Evolutionary conservation across 768 basidiomycete genomes (phyloP).

Genomic region (Mycena metata): DNA sequence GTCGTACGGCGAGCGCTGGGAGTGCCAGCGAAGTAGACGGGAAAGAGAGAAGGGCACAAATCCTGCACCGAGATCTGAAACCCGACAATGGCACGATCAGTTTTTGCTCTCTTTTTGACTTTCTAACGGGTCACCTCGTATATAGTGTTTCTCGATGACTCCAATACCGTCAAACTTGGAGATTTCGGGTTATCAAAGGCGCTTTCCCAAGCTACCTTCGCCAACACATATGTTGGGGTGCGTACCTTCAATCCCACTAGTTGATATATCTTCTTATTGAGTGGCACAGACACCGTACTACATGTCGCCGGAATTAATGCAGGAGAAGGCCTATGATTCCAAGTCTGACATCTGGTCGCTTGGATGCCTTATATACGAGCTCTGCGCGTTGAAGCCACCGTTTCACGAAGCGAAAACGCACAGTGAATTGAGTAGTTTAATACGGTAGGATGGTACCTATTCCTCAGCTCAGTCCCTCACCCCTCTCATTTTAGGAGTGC

Average conservation of each 20-base stretch:
- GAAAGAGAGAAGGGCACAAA: constrained; percentile 74
- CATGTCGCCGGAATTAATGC: constrained; percentile 99
- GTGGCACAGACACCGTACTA: constrained; percentile 91
- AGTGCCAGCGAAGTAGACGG: constrained; percentile 53
- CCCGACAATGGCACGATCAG: constrained; percentile 89
- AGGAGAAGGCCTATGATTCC: constrained; percentile 96
- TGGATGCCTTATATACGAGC: constrained; percentile 96
- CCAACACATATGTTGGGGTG: constrained; percentile 97
- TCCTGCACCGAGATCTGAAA: constrained; percentile 95
- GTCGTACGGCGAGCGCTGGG: constrained; percentile 59
- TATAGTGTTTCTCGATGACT: constrained; percentile 90
- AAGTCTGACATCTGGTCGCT: constrained; percentile 99
- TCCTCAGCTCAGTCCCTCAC: neutral
- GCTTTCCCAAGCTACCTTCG: constrained; percentile 88
- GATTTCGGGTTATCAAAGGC: constrained; percentile 98
- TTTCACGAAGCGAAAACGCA: constrained; percentile 96
- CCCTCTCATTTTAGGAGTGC: constrained; percentile 70
- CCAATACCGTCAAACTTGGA: constrained; percentile 91
- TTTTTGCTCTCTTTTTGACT: neutral
- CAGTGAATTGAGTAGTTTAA: constrained; percentile 83
- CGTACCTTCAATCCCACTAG: constrained; percentile 45
- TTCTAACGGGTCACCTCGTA: neutral
- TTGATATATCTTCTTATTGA: neutral
- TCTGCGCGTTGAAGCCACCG: constrained; percentile 93
- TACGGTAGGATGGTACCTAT: constrained; percentile 64